Conservation (phyloP, 768 basidiomycete genomes). For the Tubosaeta sp. region DNA sequence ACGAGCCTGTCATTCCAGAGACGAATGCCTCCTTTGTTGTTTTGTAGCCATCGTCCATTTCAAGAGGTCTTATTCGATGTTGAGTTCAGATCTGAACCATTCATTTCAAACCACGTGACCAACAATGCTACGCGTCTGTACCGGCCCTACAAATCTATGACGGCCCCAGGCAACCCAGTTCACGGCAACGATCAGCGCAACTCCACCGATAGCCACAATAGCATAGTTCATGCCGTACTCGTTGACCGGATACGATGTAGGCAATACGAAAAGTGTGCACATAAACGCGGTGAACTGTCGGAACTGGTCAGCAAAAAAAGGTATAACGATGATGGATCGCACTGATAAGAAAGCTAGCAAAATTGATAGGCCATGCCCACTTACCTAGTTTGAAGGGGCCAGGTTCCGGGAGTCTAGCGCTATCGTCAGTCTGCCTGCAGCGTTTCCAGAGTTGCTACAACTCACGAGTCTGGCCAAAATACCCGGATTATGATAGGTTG, state of each 20-base stretch:
- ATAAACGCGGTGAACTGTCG: conserved; percentile 49
- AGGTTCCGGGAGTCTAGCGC: conserved; percentile 39
- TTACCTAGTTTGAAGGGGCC: conserved; percentile 51
- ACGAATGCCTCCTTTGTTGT: conserved; percentile 79
- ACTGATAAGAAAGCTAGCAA: conserved; percentile 43
- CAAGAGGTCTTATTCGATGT: not conserved
- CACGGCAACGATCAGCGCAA: conserved; percentile 40
- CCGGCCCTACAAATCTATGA: conserved; percentile 40
- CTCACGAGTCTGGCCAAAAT: conserved; percentile 50
- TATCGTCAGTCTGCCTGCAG: not conserved
- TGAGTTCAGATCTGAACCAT: too few relatives aligned
- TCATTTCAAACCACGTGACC: conserved; percentile 17
- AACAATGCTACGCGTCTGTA: conserved; percentile 31
- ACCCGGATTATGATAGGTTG: conserved; percentile 56
- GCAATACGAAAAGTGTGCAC: conserved; percentile 52
- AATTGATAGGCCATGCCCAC: conserved; percentile 51
- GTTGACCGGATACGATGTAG: conserved; percentile 49
- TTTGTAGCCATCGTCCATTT: conserved; percentile 51
- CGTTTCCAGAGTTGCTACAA: conserved; percentile 8
- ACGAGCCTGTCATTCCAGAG: conserved; percentile 66
- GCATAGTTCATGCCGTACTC: conserved; percentile 56
- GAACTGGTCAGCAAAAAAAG: not conserved
- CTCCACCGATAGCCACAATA: conserved; percentile 46
- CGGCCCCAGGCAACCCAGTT: conserved; percentile 50
- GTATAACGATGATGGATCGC: not conserved